Conservation (phyloP, 345 rosid species). For the Boechera retrofracta region DNA sequence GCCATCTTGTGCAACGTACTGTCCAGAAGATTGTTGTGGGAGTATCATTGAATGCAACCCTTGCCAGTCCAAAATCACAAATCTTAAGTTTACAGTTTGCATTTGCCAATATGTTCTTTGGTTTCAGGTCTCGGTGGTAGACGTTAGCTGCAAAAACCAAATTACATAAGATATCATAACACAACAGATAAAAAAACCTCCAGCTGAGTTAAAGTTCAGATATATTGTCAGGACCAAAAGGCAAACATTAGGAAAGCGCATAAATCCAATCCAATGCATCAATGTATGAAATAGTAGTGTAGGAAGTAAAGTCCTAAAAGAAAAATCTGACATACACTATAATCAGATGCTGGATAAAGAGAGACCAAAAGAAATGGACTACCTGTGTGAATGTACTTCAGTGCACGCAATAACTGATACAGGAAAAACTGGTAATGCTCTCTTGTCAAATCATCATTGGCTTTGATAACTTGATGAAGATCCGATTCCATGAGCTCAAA, state of each 20-base stretch:
- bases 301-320: conserved; percentile 6
- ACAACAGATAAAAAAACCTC: background rate
- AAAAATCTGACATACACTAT: background rate
- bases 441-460: conserved; percentile 91
- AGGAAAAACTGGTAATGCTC: conserved; percentile 97
- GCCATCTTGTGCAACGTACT: conserved; percentile 50
- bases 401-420: conserved; percentile 89
- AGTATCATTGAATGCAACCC: conserved; percentile 93
- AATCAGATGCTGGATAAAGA: background rate
- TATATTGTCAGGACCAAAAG: conserved; percentile 19
- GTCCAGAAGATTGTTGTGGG: conserved; percentile 95
- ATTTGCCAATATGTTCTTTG: conserved; percentile 96
- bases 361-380: conserved; percentile 17
- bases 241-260: conserved; percentile 14
- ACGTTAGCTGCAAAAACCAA: conserved; percentile 79
- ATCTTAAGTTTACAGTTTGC: conserved; percentile 97
- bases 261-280: conserved; percentile 6
- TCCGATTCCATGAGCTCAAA: conserved; percentile 98
- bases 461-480: conserved; percentile 96
- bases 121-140: conserved; percentile 92
- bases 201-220: conserved; percentile 3
- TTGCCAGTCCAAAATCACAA: conserved; percentile 95
- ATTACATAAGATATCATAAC: conserved; percentile 15
- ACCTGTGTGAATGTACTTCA: conserved; percentile 96
- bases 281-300: background rate